Percentiles rank a stretch among this genome's conserved stretches.
These are phyloP conservation scores for Perilla frutescens DNA, from an alignment of 257 asterid species.

Conservation along the genomic window DNA sequence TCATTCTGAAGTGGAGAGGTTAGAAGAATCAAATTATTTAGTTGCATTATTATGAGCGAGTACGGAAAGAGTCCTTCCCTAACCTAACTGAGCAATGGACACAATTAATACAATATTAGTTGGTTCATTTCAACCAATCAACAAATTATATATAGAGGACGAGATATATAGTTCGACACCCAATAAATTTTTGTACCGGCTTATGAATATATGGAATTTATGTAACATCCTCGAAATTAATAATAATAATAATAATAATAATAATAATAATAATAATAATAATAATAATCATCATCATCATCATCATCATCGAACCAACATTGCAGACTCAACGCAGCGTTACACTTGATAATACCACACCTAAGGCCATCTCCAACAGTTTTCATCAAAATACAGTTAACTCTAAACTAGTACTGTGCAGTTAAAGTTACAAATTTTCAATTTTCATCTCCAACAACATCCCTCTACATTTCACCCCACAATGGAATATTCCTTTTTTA, in stretches of 20 bases:
- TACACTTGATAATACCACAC: neutral
- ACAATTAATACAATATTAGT: neutral
- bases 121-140: neutral
- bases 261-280: too few species aligned
- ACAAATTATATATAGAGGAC: neutral
- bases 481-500: too few species aligned
- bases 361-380: too few species aligned
- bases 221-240: neutral
- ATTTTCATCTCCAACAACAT: too few species aligned
- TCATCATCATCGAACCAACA: neutral
- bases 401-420: too few species aligned
- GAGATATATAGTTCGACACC: slow-evolving; percentile 13
- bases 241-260: neutral
- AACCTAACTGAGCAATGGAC: neutral
- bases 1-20: neutral
- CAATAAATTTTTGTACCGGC: neutral
- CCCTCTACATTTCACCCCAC: too few species aligned
- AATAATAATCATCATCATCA: too few species aligned
- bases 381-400: too few species aligned
- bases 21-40: neutral
- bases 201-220: neutral
- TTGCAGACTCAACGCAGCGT: neutral
- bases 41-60: neutral
- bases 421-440: too few species aligned
- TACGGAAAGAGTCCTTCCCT: slow-evolving; percentile 6